phyloP scores from a whole-genome alignment of 345 rosid species.

The Moricandia moricandioides region DNA sequence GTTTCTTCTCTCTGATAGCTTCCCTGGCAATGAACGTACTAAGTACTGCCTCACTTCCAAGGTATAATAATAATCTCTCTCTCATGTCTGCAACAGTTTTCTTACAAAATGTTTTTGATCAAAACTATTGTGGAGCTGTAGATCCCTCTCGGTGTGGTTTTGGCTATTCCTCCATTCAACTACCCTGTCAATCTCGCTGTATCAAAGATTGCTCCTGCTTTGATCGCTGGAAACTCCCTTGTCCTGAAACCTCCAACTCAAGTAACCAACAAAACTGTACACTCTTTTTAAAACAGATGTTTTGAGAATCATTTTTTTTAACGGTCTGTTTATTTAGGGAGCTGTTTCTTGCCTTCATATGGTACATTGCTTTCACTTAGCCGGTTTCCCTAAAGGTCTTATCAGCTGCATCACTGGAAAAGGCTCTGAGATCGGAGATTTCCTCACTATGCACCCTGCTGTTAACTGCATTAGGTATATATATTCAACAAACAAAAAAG shows the following conservation, averaged over 20 bases:
- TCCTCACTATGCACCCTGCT: slow-evolving; percentile 96
- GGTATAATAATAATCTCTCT: too few species aligned
- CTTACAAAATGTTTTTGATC: slow-evolving; percentile 3
- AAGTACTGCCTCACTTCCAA: slow-evolving; percentile 95
- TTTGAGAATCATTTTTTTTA: too few species aligned
- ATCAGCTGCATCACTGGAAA: slow-evolving; percentile 88
- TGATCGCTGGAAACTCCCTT: slow-evolving; percentile 91
- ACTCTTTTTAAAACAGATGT: too few species aligned
- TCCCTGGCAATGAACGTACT: slow-evolving; percentile 95
- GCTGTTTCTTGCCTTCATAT: slow-evolving; percentile 95
- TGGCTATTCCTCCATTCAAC: slow-evolving; percentile 97
- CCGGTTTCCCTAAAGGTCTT: slow-evolving; percentile 93
- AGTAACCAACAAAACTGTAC: too few species aligned
- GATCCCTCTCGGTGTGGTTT: slow-evolving; percentile 85
- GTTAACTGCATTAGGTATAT: slow-evolving; percentile 92
- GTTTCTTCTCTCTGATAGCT: slow-evolving; percentile 87
- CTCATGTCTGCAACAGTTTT: too few species aligned
- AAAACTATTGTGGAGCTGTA: slow-evolving; percentile 28
- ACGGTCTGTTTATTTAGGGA: slow-evolving; percentile 48
- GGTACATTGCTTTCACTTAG: slow-evolving; percentile 97
- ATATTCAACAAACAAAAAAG: not conserved
- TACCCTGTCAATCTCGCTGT: slow-evolving; percentile 98
- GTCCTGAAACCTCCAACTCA: slow-evolving; percentile 99
- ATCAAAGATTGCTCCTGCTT: slow-evolving; percentile 88
- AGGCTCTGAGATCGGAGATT: slow-evolving; percentile 97